Conservation (phyloP, 768 basidiomycete species). For the Russula brevipes region DNA sequence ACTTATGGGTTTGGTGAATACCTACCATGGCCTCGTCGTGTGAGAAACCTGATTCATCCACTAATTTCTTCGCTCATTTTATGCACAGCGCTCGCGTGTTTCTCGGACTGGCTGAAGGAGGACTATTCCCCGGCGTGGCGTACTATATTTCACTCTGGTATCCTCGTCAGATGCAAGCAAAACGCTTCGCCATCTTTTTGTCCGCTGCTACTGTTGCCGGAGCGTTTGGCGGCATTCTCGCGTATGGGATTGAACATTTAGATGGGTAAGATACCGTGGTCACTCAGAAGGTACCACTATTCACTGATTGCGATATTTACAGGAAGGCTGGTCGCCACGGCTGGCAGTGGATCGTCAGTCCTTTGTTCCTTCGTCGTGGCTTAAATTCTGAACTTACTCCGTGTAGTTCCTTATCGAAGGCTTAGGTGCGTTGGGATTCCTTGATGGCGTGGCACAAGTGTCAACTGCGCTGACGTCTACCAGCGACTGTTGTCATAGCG, state of each 20-base stretch:
- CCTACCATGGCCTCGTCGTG: constrained; percentile 31
- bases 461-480: not conserved
- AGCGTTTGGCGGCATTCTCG: constrained; percentile 45
- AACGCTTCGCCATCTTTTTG: constrained; percentile 59
- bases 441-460: not conserved
- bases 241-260: constrained; percentile 44
- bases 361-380: not conserved
- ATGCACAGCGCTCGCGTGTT: constrained; percentile 36
- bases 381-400: not conserved
- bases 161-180: constrained; percentile 50
- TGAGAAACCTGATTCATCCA: constrained; percentile 26
- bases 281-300: not conserved
- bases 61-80: not conserved
- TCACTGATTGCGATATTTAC: constrained; percentile 11
- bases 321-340: constrained; percentile 32
- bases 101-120: constrained; percentile 46
- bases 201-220: constrained; percentile 53
- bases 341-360: constrained; percentile 49
- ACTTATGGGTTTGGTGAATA: constrained; percentile 37
- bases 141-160: constrained; percentile 58
- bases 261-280: constrained; percentile 34
- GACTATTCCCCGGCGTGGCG: constrained; percentile 37
- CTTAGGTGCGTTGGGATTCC: constrained; percentile 26
- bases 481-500: constrained; percentile 36
- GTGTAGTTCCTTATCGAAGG: constrained; percentile 45